phyloP scores from a whole-genome alignment of 1,139 yeast genomes.

The Kurtzmaniella natalensis region DNA sequence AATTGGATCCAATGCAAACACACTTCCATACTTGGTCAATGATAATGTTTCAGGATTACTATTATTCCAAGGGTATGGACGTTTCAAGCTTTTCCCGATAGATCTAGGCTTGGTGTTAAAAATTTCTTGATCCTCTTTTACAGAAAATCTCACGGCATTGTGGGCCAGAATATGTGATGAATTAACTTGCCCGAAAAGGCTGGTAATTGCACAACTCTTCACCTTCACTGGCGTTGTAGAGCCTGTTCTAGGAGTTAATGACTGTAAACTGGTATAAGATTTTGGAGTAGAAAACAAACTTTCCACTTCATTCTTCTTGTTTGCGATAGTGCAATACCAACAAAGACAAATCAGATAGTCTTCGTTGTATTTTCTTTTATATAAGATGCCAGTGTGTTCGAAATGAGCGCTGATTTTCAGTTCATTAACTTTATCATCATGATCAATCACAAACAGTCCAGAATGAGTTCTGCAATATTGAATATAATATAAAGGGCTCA shows the following conservation, averaged over 20 bases:
- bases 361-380: constrained; percentile 4
- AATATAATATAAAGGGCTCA: constrained; percentile 21
- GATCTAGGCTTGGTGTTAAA: neutral
- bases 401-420: constrained; percentile 1
- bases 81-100: constrained; percentile 1
- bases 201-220: neutral
- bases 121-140: neutral
- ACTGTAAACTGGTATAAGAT: neutral
- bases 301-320: constrained; percentile 4
- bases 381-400: constrained; percentile 4
- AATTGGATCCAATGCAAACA: constrained; percentile 6
- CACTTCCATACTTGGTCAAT: constrained; percentile 2
- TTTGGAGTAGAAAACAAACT: constrained; percentile 6
- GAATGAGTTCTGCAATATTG: constrained; percentile 4
- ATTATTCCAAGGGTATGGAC: constrained; percentile 7
- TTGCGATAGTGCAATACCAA: constrained; percentile 2
- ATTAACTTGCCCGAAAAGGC: constrained; percentile 2
- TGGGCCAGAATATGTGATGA: constrained; percentile 6
- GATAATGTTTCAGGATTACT: constrained; percentile 5
- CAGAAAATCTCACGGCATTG: constrained; percentile 4
- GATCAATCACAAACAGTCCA: constrained; percentile 4
- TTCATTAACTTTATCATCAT: constrained; percentile 5
- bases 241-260: neutral
- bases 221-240: neutral
- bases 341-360: constrained; percentile 6